Evolutionary conservation across 106 monocot genomes (phyloP), one percentile per base, ranked within the genome.

Genomic region (Cymbidium sinense): DNA sequence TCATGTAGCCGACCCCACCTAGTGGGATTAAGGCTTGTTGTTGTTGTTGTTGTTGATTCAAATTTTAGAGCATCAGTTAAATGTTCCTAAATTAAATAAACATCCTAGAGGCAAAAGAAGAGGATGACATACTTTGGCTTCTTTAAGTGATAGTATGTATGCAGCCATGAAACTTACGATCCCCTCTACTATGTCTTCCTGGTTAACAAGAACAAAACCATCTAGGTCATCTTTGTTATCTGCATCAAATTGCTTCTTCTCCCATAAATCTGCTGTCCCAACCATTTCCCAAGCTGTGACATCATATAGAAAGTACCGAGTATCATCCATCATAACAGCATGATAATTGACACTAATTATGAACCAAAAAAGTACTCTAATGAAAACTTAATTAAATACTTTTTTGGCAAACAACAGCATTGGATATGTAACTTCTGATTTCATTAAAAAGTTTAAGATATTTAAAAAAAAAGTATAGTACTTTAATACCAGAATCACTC

Each of bases 111-210:
- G 20, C n/a, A 50, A 27, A 36, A 61, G n/a, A 27, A 23, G n/a
- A 61, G 4, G 1, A 27, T 61, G 61, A 30, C 81, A 73, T 87
- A 96, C 96, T 76, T 96, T 96, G 37, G 91, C 88, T 82, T 91
- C 76, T 73, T 93, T 88, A 18, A 96, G 79, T n/a, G 96, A 96
- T 37, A 88, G 69, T 71, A 96, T 69, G 76, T 93, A 96, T 34
- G 93, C 82, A 75, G 96, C 91, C 88, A 93, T 93, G 83, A 93
- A 96, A 75, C 86, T 85, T 2, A 93, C 87, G 76, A 96, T 89
- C 50, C 91, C 93, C 70, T 96, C 96, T 28, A 88, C 88, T 41
- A 93, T 91, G 75, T 96, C 93, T 70, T 96, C 96, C 84, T 96
- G 86, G 30, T 71, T 89, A 64, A 96, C 91, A 75, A 91, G 82